A percentile compares a stretch with the other conserved stretches of the same genome.
These are phyloP conservation scores for Perkinsus marinus DNA, from an alignment of 169 alveolate species.

Conservation along the genomic window DNA sequence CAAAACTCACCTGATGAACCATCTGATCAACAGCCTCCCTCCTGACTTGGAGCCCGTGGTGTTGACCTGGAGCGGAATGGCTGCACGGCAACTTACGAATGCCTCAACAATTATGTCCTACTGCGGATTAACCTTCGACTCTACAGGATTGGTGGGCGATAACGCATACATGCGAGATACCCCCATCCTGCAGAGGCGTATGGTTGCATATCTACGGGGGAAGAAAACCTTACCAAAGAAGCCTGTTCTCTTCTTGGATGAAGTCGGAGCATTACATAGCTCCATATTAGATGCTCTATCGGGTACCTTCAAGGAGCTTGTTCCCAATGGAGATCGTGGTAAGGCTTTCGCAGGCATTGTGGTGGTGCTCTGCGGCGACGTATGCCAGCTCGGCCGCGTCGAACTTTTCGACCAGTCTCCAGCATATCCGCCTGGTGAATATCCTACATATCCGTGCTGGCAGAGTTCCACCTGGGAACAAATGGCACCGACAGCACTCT, in stretches of 20 bases:
- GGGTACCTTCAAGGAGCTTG: not conserved
- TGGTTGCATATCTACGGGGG: not conserved
- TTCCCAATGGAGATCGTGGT: not conserved
- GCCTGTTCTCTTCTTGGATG: not conserved
- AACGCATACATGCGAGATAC: not conserved
- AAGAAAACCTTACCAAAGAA: not conserved
- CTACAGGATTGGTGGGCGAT: not conserved
- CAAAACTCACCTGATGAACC: not conserved
- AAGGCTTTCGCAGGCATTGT: not conserved
- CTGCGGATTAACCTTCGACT: not conserved
- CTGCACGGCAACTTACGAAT: not conserved
- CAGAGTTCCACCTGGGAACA: not conserved
- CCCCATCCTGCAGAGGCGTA: not conserved
- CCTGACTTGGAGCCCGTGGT: not conserved
- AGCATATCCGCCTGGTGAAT: not conserved
- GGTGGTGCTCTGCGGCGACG: not conserved
- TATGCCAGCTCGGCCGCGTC: not conserved
- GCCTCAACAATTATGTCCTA: not conserved
- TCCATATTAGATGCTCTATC: not conserved
- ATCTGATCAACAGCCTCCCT: not conserved
- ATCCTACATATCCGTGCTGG: not conserved
- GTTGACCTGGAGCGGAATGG: not conserved
- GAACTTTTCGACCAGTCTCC: not conserved
- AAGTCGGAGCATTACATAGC: not conserved
- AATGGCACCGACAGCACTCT: not conserved